These are phyloP conservation scores for Solanum chacoense DNA, from an alignment of 305 asterid species.

Conservation along the genomic window DNA sequence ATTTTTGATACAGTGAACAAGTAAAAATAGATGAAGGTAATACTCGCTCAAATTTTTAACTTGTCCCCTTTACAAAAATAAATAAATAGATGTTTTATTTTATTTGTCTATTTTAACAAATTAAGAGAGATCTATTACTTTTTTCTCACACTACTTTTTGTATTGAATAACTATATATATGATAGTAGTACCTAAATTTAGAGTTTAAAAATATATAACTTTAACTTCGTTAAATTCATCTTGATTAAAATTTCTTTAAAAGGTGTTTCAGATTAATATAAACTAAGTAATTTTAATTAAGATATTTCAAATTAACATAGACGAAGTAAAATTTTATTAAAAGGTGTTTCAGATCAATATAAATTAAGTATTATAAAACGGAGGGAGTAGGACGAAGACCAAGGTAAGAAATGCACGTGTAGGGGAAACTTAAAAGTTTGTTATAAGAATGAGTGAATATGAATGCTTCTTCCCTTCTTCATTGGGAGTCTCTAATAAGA, in stretches of 20 bases:
- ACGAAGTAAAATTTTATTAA: too few species aligned
- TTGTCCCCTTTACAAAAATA: too few species aligned
- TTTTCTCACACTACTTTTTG: background rate
- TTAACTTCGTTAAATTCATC: too few species aligned
- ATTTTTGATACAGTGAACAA: too few species aligned
- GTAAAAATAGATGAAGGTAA: background rate
- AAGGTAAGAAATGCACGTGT: constrained; percentile 8
- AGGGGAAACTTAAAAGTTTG: background rate
- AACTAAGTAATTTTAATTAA: background rate
- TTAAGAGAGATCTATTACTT: background rate
- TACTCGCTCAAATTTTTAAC: background rate
- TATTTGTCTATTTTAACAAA: too few species aligned
- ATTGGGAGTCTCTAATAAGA: background rate
- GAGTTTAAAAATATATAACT: too few species aligned
- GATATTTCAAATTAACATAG: background rate
- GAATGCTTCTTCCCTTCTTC: background rate
- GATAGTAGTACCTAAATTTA: too few species aligned
- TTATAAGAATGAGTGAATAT: background rate
- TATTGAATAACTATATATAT: too few species aligned
- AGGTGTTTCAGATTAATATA: background rate
- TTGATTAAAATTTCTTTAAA: too few species aligned
- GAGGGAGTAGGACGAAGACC: background rate
- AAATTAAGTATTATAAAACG: background rate
- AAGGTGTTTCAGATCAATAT: background rate
- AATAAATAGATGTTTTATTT: too few species aligned